Evolutionary conservation across 2,329 filamentous ascomycete genomes (phyloP).

Genomic region (Grosmannia serpens): DNA sequence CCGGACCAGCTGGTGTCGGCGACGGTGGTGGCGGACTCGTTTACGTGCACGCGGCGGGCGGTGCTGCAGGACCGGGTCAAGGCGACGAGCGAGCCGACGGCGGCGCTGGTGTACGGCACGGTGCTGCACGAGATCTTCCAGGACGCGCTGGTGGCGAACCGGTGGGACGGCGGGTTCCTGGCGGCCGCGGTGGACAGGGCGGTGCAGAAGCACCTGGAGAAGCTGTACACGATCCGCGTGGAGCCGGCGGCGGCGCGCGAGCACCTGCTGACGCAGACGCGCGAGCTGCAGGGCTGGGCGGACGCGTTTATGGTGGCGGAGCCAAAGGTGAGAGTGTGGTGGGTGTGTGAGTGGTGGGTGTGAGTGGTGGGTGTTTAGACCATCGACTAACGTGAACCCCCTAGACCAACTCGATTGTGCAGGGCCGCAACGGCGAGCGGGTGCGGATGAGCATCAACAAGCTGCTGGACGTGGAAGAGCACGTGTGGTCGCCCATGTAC

Average conservation of each 20-base stretch:
- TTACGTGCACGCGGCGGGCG: conserved; percentile 78
- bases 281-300: conserved; percentile 74
- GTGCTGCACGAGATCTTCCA: conserved; percentile 95
- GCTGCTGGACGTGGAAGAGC: conserved; percentile 90
- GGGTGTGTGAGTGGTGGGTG: too few species aligned
- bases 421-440: conserved; percentile 66
- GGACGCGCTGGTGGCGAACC: conserved; percentile 70
- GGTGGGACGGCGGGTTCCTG: conserved; percentile 64
- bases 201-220: conserved; percentile 71
- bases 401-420: conserved; percentile 58
- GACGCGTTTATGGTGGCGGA: conserved; percentile 61
- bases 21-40: conserved; percentile 93
- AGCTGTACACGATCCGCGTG: conserved; percentile 78
- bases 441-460: conserved; percentile 82
- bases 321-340: conserved; percentile 58
- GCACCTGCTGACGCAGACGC: conserved; percentile 73
- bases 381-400: neutral
- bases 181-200: conserved; percentile 53
- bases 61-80: conserved; percentile 94
- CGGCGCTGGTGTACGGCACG: conserved; percentile 81
- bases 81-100: conserved; percentile 67
- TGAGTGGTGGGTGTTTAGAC: too few species aligned
- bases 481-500: conserved; percentile 97
- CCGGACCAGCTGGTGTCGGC: conserved; percentile 93
- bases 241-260: conserved; percentile 61